These are phyloP conservation scores for Dactylonectria estremocensis DNA, from an alignment of 2,329 filamentous ascomycete species.

Conservation along the genomic window DNA sequence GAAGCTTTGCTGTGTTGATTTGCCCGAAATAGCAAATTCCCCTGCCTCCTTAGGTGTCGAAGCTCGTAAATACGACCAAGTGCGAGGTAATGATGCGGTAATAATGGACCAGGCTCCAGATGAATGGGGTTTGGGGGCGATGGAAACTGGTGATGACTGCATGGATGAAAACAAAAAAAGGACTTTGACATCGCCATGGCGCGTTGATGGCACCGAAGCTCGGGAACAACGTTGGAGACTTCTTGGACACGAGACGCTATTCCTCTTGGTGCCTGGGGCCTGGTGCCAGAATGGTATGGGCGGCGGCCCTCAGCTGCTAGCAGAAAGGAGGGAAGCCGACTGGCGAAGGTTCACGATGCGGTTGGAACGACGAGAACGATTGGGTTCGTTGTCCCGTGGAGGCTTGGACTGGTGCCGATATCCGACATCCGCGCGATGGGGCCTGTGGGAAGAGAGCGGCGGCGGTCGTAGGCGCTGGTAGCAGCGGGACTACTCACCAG, in stretches of 20 bases:
- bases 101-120: background rate
- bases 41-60: background rate
- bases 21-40: background rate
- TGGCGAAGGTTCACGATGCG: constrained; percentile 3
- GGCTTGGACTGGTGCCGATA: background rate
- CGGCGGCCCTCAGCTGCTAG: background rate
- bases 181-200: background rate
- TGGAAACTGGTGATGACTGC: constrained; percentile 11
- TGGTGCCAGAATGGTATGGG: background rate
- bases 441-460: background rate
- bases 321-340: constrained; percentile 10
- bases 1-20: background rate
- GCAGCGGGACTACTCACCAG: background rate
- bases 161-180: background rate
- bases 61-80: background rate
- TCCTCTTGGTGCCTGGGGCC: constrained; percentile 7
- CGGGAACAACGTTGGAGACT: background rate
- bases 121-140: constrained; percentile 1
- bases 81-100: background rate
- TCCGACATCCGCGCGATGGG: background rate
- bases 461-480: background rate
- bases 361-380: background rate
- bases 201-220: background rate
- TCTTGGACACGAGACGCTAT: background rate
- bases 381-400: background rate